Evolutionary conservation across 768 basidiomycete species (phyloP).

Genomic region (Krasilnikovozyma curviuscula): DNA sequence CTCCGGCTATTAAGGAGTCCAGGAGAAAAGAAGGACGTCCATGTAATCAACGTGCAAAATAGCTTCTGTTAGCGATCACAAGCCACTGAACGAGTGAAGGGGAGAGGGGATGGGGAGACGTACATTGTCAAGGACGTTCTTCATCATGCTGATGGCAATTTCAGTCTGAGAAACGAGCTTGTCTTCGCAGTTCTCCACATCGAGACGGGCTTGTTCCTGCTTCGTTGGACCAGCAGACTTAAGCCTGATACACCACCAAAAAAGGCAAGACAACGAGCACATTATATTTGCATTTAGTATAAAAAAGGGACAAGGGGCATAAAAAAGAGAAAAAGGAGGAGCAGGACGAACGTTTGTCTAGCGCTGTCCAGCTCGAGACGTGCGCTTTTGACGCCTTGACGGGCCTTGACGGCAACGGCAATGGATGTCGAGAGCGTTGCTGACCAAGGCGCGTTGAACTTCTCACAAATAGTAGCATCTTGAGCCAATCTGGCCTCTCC

Average conservation of each 20-base stretch:
- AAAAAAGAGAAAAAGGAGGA: background rate
- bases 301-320: background rate
- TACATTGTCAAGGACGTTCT: slow-evolving; percentile 82
- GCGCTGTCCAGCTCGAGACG: slow-evolving; percentile 77
- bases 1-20: slow-evolving; percentile 46
- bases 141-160: slow-evolving; percentile 55
- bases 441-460: slow-evolving; percentile 70
- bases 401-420: slow-evolving; percentile 77
- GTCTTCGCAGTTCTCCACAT: slow-evolving; percentile 38
- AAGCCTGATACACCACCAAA: slow-evolving; percentile 34
- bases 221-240: slow-evolving; percentile 54
- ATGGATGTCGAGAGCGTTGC: slow-evolving; percentile 66
- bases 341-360: slow-evolving; percentile 41
- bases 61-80: background rate
- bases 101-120: slow-evolving; percentile 21
- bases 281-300: background rate
- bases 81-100: background rate
- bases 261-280: background rate
- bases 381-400: slow-evolving; percentile 58
- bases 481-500: slow-evolving; percentile 47
- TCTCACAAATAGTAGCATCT: slow-evolving; percentile 43
- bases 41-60: background rate
- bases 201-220: slow-evolving; percentile 65
- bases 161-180: slow-evolving; percentile 79
- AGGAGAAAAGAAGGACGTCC: background rate